Base-by-base conservation (phyloP, 768 basidiomycete species). In the Leccinum variicolor region DNA sequence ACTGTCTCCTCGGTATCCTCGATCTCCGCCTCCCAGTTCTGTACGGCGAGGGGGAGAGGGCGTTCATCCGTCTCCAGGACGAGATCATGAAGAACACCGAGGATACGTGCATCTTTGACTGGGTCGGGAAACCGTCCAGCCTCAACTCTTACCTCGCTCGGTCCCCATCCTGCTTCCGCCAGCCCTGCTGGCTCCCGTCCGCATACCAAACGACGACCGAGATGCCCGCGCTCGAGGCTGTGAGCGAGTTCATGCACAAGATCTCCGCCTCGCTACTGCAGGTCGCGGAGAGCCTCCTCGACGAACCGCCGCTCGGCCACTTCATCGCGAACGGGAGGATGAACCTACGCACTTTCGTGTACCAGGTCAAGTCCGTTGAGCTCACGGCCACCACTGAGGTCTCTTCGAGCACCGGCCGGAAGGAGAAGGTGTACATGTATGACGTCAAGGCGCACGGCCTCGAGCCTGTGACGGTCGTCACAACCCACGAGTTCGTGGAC, bases 321-420 rank as follows among this genome's bases (percentile, higher is more conserved):
- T 69, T 68, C 25, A 70, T 69, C 36, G 68, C 68, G 14, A 70
- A 69, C 21, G 68, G 68, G 23, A 55, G 64, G 57, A 70, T 70
- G 69, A 70, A 70, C 56, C 28, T 69, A 48, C 63, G 65, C 29
- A 46, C 49, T 39, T 72, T 69, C 31, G 64, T 64, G 45, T 58
- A 69, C 57, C 65, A 62, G 28, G 63, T 69, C 45, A 51, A 10
- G 8, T 61, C 63, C 6, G 52, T 66, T 7, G 5, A 53, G 4
- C 58, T 65, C 51, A 19, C 48, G 15, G 23, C 53, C 1, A 50
- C 62, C 39, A 25, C 39, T 13, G 54, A 60, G 50, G 50, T 57
- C 15, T 58, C 36, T 39, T 17, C n/a, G 36, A 39, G 36, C 3
- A 39, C 36, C 3, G 36, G 45, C 19, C 61, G 34, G 15, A 65